Base-by-base conservation (phyloP, 2,329 filamentous ascomycete species). In the Diaporthe ampelina region DNA sequence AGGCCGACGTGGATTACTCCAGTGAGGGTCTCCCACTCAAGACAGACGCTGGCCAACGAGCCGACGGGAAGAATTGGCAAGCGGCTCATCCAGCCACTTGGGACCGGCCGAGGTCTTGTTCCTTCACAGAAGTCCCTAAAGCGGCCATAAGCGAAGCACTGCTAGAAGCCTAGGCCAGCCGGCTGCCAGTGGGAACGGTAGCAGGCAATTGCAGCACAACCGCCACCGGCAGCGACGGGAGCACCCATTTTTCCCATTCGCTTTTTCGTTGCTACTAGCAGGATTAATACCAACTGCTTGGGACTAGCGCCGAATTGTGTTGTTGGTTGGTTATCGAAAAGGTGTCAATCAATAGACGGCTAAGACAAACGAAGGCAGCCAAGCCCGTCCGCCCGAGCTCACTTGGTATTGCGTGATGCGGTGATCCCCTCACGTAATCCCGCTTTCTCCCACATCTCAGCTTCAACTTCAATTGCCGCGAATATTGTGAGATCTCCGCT, bases 351-450 rank as follows among this genome's bases (percentile, higher is more conserved):
- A 24, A 26, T 37, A 6, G 17, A 19, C 63, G 8, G 48, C 48
- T 24, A 68, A 68, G 63, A 40, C 48, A 9, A 52, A 40, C 45
- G n/a, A 54, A 24, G 63, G 63, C 63, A 68, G 63, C 63, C 48
- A 68, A 68, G 63, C 63, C 63, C 63, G 63, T 40, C 48, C 48
- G 29, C 19, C 63, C 63, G 29, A 68, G 63, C 29, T 68, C n/a
- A 54, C 45, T 54, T 52, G 63, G 63, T 54, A 73, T 73, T 73
- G 70, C 70, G 70, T 73, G 70, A 73, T 73, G 70, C 19, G 35
- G 43, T 58, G 59, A 65, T 59, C 67, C 65, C 45, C 70, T 73
- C 70, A 67, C 70, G 70, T 68, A 68, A 68, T 73, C 70, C 54
- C 59, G 54, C 29, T 26, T 52, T 54, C 63, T 68, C 48, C 24